Conservation (phyloP, 176 grass and related monocot genomes). For the Ananas comosus region DNA sequence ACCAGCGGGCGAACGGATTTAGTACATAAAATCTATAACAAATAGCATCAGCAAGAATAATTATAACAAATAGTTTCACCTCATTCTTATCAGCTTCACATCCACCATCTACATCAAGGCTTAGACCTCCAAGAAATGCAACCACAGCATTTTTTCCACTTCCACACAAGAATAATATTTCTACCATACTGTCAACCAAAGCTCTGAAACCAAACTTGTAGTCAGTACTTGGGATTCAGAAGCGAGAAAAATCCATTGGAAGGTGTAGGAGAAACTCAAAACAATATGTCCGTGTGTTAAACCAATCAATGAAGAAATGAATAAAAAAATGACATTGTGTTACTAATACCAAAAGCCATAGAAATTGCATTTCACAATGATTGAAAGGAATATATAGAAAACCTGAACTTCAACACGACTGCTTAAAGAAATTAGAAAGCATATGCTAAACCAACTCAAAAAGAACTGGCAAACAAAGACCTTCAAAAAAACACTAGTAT, state of each 20-base stretch:
- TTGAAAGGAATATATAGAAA: neutral
- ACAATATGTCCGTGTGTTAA: neutral
- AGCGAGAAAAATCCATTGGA: neutral
- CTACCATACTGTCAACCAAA: slow-evolving; percentile 94
- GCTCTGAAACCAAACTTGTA: slow-evolving; percentile 49
- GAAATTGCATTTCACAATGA: neutral
- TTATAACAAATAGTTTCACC: slow-evolving; percentile 9
- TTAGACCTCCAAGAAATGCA: slow-evolving; percentile 46
- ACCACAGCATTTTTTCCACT: slow-evolving; percentile 48
- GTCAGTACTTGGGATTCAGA: neutral
- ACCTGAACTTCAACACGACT: neutral
- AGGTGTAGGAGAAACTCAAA: neutral
- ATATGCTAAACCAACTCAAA: neutral
- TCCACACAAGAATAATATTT: slow-evolving; percentile 96
- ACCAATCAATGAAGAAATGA: neutral
- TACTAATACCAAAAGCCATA: neutral
- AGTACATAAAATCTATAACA: neutral
- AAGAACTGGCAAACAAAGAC: neutral
- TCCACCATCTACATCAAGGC: slow-evolving; percentile 38
- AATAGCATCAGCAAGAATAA: neutral
- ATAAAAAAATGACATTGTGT: neutral
- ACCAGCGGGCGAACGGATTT: neutral
- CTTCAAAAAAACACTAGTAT: too few relatives aligned
- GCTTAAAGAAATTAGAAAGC: neutral
- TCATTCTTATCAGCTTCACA: slow-evolving; percentile 29